A percentile compares a stretch with the other conserved stretches of the same genome.
Conservation (phyloP, 176 grass and related monocot genomes). For the Oryza brachyantha region DNA sequence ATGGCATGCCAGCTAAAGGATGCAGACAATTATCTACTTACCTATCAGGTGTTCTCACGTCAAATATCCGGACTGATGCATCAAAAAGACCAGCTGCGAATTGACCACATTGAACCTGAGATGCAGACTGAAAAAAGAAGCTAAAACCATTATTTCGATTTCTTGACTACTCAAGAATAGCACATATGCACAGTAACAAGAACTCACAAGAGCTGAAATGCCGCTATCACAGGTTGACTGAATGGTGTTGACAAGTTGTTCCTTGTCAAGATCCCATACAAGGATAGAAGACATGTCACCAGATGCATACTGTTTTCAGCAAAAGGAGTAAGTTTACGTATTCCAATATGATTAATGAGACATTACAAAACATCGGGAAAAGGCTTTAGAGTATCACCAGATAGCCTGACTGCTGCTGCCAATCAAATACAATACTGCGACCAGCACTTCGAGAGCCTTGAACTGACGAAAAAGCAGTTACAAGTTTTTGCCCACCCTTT, state of each 20-base stretch:
- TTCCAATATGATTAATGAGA: constrained; percentile 21
- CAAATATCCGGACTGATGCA: constrained; percentile 87
- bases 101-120: constrained; percentile 59
- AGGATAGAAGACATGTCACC: constrained; percentile 72
- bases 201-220: constrained; percentile 82
- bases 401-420: constrained; percentile 96
- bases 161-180: constrained; percentile 12
- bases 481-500: constrained; percentile 76
- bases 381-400: constrained; percentile 53
- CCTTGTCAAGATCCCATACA: constrained; percentile 94
- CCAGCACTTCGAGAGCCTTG: constrained; percentile 56
- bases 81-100: constrained; percentile 85
- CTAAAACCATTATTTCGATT: constrained; percentile 13
- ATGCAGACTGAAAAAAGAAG: constrained; percentile 71
- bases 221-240: constrained; percentile 55
- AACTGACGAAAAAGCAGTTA: constrained; percentile 91
- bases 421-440: constrained; percentile 69
- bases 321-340: constrained; percentile 14
- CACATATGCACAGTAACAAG: constrained; percentile 19
- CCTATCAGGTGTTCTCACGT: constrained; percentile 64
- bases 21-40: constrained; percentile 37
- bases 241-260: constrained; percentile 71
- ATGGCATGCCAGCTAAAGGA: constrained; percentile 3
- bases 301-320: constrained; percentile 74
- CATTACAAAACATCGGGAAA: background rate